These are phyloP conservation scores for Sutorius eximius DNA, from an alignment of 1,284 basidiomycete species.

Conservation along the genomic window DNA sequence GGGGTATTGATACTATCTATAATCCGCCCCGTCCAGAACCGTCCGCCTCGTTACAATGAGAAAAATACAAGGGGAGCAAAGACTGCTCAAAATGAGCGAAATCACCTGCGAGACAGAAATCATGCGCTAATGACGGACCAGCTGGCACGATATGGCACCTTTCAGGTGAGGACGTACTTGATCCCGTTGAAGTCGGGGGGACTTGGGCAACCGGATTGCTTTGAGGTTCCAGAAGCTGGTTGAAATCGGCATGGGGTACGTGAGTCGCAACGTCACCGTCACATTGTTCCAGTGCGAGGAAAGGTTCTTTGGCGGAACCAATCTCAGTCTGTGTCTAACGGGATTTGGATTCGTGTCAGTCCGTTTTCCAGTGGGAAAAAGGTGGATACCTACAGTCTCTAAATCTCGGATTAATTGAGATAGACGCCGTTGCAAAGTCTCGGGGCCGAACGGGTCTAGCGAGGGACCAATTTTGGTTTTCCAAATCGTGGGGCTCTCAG, in stretches of 20 bases:
- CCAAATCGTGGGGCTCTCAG: neutral
- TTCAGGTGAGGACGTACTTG: neutral
- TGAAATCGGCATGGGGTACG: neutral
- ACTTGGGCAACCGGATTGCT: constrained; percentile 6
- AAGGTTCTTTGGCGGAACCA: neutral
- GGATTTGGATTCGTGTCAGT: neutral
- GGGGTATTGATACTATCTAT: neutral
- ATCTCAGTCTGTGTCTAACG: constrained; percentile 12
- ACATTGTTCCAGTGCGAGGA: neutral
- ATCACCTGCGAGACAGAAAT: neutral
- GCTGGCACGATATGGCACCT: neutral
- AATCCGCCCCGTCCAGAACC: neutral
- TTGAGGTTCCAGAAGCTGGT: constrained; percentile 1
- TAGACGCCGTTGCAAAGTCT: constrained; percentile 1
- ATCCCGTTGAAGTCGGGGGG: neutral
- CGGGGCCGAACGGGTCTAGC: neutral
- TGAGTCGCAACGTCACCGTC: neutral
- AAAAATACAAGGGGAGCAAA: constrained; percentile 2
- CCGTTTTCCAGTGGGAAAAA: neutral
- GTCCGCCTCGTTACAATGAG: neutral
- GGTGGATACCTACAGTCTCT: constrained; percentile 16
- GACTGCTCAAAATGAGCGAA: constrained; percentile 2
- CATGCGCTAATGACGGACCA: neutral
- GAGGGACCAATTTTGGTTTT: neutral
- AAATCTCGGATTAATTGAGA: constrained; percentile 5